These are phyloP conservation scores for Biscogniauxia marginata DNA, from an alignment of 2,329 filamentous ascomycete genomes.

Conservation along the genomic window DNA sequence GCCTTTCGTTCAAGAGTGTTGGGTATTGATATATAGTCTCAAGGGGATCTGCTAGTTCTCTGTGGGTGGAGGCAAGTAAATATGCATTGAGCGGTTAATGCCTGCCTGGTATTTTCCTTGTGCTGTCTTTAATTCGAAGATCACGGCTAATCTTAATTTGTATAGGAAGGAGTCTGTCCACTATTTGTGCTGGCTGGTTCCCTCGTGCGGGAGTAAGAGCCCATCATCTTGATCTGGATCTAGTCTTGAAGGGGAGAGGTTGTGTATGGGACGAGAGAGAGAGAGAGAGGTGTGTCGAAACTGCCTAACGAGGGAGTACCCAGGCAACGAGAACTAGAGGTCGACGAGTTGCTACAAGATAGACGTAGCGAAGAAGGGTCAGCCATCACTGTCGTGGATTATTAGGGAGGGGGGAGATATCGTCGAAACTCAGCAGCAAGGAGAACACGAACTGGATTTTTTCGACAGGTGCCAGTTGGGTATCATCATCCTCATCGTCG, in stretches of 20 bases:
- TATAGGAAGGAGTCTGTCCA: background rate
- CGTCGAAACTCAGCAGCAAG: background rate
- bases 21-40: no score
- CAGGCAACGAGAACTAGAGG: background rate
- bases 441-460: no score
- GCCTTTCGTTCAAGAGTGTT: no score
- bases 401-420: background rate
- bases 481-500: no score
- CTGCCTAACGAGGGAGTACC: background rate
- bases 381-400: background rate
- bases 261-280: background rate
- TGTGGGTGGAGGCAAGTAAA: background rate
- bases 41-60: no score
- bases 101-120: background rate
- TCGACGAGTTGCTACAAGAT: background rate
- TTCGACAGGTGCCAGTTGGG: background rate
- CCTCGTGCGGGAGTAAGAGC: background rate
- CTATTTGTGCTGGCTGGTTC: background rate
- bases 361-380: background rate
- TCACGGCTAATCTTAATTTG: background rate
- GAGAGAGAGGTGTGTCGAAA: no score
- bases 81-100: background rate
- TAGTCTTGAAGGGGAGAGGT: background rate
- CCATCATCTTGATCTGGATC: background rate
- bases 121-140: background rate